Conservation (phyloP, 306 rosid species). For the Lotus japonicus region DNA sequence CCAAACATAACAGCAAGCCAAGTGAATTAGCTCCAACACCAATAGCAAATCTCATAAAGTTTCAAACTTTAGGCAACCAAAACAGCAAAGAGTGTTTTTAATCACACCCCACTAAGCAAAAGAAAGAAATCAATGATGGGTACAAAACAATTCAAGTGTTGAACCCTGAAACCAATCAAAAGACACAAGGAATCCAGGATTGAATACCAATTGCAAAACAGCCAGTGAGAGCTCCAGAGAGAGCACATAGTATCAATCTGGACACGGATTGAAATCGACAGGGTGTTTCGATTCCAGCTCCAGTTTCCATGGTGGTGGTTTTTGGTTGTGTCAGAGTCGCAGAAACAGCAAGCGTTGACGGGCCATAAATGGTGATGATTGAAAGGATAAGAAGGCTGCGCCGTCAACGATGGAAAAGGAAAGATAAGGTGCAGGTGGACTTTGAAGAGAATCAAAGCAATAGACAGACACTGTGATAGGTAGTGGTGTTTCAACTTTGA, state of each 20-base stretch:
- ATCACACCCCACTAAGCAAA: neutral
- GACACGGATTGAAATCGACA: conserved; percentile 27
- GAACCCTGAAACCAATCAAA: neutral
- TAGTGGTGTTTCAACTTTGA: too few relatives aligned
- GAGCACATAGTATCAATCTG: conserved; percentile 28
- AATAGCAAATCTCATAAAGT: neutral
- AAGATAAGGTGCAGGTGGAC: neutral
- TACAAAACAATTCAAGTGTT: too few relatives aligned
- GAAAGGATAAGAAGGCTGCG: conserved; percentile 4
- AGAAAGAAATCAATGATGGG: neutral
- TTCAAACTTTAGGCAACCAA: neutral
- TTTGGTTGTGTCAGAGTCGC: neutral
- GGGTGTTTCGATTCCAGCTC: conserved; percentile 14
- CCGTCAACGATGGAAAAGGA: neutral
- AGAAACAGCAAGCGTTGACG: neutral
- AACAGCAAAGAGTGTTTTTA: neutral
- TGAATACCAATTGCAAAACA: conserved; percentile 40
- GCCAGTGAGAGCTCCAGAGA: conserved; percentile 34
- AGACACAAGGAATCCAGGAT: neutral
- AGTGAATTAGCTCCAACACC: neutral
- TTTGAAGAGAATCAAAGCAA: neutral
- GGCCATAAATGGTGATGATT: conserved; percentile 1
- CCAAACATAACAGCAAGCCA: neutral
- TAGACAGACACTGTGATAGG: neutral
- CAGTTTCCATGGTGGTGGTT: conserved; percentile 29